Conservation (phyloP, 495 filamentous ascomycete species). For the Chlorociboria aeruginascens region DNA sequence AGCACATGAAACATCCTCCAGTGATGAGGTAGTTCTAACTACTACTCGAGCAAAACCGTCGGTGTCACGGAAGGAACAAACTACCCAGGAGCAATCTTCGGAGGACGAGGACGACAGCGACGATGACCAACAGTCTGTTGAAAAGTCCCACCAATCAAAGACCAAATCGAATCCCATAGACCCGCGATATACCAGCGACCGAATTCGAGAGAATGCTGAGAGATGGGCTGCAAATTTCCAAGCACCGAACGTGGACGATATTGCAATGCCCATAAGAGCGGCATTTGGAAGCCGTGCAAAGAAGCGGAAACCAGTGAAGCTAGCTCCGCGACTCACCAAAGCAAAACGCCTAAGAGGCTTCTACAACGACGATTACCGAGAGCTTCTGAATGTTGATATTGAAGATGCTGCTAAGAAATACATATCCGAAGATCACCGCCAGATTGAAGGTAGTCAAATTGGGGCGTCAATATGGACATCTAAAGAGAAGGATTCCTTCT, state of each 20-base stretch:
- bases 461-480: constrained; percentile 58
- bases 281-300: not conserved
- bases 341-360: constrained; percentile 18
- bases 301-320: constrained; percentile 7
- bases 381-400: constrained; percentile 47
- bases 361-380: constrained; percentile 42
- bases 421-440: constrained; percentile 11
- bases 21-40: not conserved
- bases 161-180: not conserved
- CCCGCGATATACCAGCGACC: not conserved
- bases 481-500: constrained; percentile 59
- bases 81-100: not conserved
- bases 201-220: not conserved
- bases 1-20: constrained; percentile 13
- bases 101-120: not conserved
- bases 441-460: constrained; percentile 37
- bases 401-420: constrained; percentile 25
- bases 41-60: not conserved
- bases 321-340: constrained; percentile 1
- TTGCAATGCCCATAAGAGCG: constrained; percentile 4
- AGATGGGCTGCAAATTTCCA: constrained; percentile 13
- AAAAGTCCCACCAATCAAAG: not conserved
- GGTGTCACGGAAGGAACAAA: too few relatives aligned
- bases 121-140: not conserved
- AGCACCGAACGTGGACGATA: constrained; percentile 6